Percentiles rank a stretch among this genome's conserved stretches.
These are phyloP conservation scores for Macroventuria anomochaeta DNA, from an alignment of 2,329 filamentous ascomycete species.

Conservation along the genomic window DNA sequence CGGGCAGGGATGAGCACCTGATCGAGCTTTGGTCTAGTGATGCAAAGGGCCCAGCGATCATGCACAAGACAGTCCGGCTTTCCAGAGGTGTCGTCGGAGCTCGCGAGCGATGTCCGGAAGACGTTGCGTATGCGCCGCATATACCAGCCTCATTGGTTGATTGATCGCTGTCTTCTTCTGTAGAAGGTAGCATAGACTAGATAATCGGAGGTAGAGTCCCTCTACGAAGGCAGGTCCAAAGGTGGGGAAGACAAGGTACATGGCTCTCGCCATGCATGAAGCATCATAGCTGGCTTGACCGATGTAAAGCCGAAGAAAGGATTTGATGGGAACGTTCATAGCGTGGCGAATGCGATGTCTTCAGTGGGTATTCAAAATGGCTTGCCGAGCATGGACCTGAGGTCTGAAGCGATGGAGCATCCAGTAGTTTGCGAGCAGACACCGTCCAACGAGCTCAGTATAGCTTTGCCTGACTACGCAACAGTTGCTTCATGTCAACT, in stretches of 20 bases:
- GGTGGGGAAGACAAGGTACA: not conserved
- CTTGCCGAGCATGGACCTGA: no score
- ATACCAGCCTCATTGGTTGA: constrained; percentile 3
- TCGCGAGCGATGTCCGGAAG: not conserved
- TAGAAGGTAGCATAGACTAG: no score
- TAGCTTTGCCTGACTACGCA: no score
- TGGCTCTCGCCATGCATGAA: not conserved
- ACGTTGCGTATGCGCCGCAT: not conserved
- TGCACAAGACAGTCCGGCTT: constrained; percentile 7
- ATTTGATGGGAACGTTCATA: not conserved
- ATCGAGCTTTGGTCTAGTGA: constrained; percentile 1
- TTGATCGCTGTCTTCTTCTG: not conserved
- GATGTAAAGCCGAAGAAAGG: not conserved
- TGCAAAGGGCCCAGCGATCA: constrained; percentile 17
- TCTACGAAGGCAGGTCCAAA: not conserved
- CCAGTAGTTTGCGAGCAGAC: no score
- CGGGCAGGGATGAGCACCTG: constrained; percentile 15
- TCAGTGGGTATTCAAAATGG: no score
- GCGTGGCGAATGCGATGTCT: not conserved
- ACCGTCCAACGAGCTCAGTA: no score
- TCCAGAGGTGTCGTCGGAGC: not conserved
- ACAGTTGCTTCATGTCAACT: no score
- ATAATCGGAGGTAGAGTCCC: no score
- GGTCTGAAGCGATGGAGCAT: no score
- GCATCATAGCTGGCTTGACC: not conserved